Percentiles rank a stretch among this genome's conserved stretches.
phyloP scores from a whole-genome alignment of 768 basidiomycete species.

The Amanita rimosa region DNA sequence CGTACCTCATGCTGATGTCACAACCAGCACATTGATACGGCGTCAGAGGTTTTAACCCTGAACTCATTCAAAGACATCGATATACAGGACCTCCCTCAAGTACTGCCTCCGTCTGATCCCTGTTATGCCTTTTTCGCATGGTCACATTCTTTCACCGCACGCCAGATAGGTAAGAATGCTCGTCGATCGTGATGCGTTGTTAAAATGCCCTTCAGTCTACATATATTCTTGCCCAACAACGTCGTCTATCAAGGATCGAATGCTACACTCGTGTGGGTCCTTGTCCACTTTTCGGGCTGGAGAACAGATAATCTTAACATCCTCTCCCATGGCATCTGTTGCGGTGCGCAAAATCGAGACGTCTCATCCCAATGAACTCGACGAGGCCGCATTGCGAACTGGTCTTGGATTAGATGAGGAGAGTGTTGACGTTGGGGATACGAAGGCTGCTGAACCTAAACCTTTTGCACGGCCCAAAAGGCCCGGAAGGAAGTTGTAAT shows the following conservation, averaged over 20 bases:
- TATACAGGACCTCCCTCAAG: conserved; percentile 31
- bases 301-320: conserved; percentile 36
- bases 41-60: conserved; percentile 48
- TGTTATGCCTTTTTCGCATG: conserved; percentile 63
- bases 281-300: conserved; percentile 43
- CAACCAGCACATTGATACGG: conserved; percentile 52
- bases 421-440: neutral
- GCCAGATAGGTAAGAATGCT: conserved; percentile 45
- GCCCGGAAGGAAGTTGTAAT: conserved; percentile 37
- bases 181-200: neutral
- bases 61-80: conserved; percentile 25
- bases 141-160: conserved; percentile 29
- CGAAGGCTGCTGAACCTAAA: conserved; percentile 19
- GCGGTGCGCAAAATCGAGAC: conserved; percentile 69
- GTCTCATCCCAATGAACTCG: conserved; percentile 65
- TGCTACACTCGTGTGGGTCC: conserved; percentile 79
- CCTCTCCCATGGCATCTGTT: conserved; percentile 26
- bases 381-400: conserved; percentile 46
- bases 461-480: conserved; percentile 63
- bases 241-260: conserved; percentile 76
- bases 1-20: neutral
- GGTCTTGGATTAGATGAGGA: conserved; percentile 34
- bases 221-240: conserved; percentile 84
- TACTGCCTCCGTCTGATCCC: conserved; percentile 48
- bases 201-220: conserved; percentile 41